Percentiles rank a stretch among this genome's conserved stretches.
Conservation (phyloP, 2,329 filamentous ascomycete genomes). For the Phyllosticta capitalensis region DNA sequence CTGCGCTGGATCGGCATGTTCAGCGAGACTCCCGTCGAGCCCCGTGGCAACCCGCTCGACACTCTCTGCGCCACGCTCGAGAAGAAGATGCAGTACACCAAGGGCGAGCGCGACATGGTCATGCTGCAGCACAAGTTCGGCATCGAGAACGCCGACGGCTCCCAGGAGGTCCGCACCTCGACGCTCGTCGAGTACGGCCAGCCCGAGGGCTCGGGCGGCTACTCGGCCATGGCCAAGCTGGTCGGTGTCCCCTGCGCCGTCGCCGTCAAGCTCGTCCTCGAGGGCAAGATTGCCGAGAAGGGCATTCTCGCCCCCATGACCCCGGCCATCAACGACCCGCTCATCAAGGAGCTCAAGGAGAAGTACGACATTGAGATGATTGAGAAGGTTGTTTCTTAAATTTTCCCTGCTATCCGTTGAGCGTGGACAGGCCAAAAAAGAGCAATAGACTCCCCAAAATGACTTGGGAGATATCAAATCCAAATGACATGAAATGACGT, state of each 20-base stretch:
- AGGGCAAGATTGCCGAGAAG: constrained; percentile 63
- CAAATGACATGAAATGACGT: not conserved
- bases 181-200: constrained; percentile 78
- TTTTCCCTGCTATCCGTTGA: not conserved
- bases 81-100: constrained; percentile 81
- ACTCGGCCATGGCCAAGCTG: constrained; percentile 74
- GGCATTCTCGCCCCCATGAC: constrained; percentile 71
- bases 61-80: constrained; percentile 84
- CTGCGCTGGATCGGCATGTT: constrained; percentile 64
- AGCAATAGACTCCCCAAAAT: not conserved
- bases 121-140: constrained; percentile 73
- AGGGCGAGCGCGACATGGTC: constrained; percentile 76
- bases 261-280: constrained; percentile 66
- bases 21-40: constrained; percentile 58
- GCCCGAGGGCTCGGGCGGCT: constrained; percentile 61
- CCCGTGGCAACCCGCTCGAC: constrained; percentile 72
- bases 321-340: constrained; percentile 58
- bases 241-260: constrained; percentile 69
- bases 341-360: constrained; percentile 70
- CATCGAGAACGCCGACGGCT: constrained; percentile 73
- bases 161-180: constrained; percentile 65
- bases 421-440: not conserved
- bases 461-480: not conserved
- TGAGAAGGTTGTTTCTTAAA: constrained; percentile 49
- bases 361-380: constrained; percentile 65